phyloP scores from a whole-genome alignment of 129 eudicot genomes.

The Flaveria sonorensis region DNA sequence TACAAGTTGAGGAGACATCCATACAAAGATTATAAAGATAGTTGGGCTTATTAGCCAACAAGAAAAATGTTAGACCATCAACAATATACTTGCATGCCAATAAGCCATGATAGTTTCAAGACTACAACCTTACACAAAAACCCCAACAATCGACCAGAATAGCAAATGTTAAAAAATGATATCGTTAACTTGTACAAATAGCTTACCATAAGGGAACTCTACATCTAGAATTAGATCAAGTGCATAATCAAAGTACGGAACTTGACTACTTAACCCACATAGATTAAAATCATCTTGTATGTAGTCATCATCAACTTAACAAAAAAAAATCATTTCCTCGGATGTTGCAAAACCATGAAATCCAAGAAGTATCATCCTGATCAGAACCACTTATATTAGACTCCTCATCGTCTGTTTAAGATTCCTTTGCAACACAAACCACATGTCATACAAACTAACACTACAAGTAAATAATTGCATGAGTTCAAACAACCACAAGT shows the following conservation, averaged over 20 bases:
- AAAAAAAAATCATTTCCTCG: constrained; percentile 85
- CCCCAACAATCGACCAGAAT: too few species aligned
- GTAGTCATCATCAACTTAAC: constrained; percentile 88
- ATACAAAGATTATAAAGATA: too few species aligned
- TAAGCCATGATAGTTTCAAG: too few species aligned
- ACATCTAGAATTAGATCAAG: constrained; percentile 81
- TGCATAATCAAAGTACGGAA: constrained; percentile 83
- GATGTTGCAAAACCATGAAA: constrained; percentile 87
- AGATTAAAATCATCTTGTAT: constrained; percentile 86
- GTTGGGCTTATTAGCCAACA: too few species aligned
- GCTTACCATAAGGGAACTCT: constrained; percentile 78
- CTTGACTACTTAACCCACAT: too few species aligned
- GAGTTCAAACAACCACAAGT: neutral
- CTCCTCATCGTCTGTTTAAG: constrained; percentile 85
- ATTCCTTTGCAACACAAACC: constrained; percentile 55
- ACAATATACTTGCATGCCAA: too few species aligned
- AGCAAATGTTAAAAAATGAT: too few species aligned
- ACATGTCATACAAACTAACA: neutral
- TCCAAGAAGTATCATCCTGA: constrained; percentile 87
- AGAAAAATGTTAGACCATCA: too few species aligned
- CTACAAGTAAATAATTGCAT: neutral
- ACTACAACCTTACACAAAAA: too few species aligned
- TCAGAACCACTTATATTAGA: constrained; percentile 90
- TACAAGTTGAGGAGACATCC: too few species aligned
- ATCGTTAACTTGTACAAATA: neutral